These are phyloP conservation scores for Calocera viscosa DNA, from an alignment of 768 basidiomycete species.

Conservation along the genomic window DNA sequence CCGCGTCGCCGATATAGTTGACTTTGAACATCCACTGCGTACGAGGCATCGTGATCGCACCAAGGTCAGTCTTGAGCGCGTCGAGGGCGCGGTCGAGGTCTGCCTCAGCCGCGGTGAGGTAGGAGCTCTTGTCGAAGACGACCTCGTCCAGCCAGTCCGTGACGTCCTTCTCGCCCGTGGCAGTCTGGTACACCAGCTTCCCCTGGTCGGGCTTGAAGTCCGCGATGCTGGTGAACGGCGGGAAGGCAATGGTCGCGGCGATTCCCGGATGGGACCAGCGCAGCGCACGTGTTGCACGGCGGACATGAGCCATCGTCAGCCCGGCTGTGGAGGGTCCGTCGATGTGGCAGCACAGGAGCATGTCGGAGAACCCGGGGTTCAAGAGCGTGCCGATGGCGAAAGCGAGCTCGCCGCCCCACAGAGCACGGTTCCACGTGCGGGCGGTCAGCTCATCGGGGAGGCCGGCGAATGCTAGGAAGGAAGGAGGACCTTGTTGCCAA, in stretches of 20 bases:
- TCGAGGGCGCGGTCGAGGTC: neutral
- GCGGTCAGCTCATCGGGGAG: neutral
- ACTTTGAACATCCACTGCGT: conserved; percentile 1
- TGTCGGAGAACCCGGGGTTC: conserved; percentile 4
- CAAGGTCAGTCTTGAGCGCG: neutral
- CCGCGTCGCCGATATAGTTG: neutral
- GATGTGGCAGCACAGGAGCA: neutral
- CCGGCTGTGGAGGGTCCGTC: neutral
- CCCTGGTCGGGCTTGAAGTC: neutral
- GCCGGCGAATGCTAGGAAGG: neutral
- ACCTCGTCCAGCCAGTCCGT: neutral
- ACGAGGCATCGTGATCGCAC: neutral
- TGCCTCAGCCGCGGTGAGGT: neutral
- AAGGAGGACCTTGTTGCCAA: neutral
- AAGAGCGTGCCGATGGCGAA: neutral
- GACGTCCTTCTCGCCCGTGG: neutral
- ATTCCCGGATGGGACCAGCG: neutral
- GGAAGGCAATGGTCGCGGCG: neutral
- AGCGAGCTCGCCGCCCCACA: conserved; percentile 5
- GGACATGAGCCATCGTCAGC: neutral
- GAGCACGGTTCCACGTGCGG: neutral
- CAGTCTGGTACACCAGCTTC: neutral
- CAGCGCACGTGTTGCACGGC: neutral
- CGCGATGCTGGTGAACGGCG: neutral
- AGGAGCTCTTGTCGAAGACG: neutral